Evolutionary conservation across 148 eudicot species (phyloP), one percentile per base, ranked within the genome.

Genomic region (Amaranthus hypochondriacus): DNA sequence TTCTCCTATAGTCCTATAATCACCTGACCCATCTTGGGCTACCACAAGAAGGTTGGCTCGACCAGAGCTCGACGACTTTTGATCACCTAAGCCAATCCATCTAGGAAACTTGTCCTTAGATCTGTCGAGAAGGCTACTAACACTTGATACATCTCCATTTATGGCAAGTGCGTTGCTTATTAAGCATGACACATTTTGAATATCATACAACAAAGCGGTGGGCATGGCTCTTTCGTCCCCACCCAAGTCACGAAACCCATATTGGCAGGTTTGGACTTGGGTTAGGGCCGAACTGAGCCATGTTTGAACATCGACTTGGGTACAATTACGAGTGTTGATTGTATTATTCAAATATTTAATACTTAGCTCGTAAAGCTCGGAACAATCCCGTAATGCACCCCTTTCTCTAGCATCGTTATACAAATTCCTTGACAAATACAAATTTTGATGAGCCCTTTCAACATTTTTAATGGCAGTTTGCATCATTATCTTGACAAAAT

Each of bases 11-110:
- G 86, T 89, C 72, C 71, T 75, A 56, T 67, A 89, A 58, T 84
- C 62, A 48, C 96, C 98, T 0, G 98, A 89, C 48, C 98, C 98
- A 6, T 93, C 98, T 70, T 84, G 82, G 0, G 98, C 96, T 77
- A 93, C 98, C 70, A 90, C 92, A 2, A 84, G 10, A 2, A 84
- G 10, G 56, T 87, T 63, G 6, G 90, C 87, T 28, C 14, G 67
- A 48, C 8, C 12, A 12, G 57, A 4, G 6, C 79, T 71, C 3
- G 83, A 10, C 4, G 85, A 79, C 63, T 71, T 87, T 72, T 87
- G 76, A 46, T 89, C 90, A 1, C 84, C 80, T 0, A 81, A 77
- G 11, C 62, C 43, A 3, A 91, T 83, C 97, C 97, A 89, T 0
- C 61, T 53, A 0, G 93, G 93, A 61, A 83, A 91, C 63, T 83